These are phyloP conservation scores for Rhodotorula diobovata DNA, from an alignment of 768 basidiomycete species.

Conservation along the genomic window DNA sequence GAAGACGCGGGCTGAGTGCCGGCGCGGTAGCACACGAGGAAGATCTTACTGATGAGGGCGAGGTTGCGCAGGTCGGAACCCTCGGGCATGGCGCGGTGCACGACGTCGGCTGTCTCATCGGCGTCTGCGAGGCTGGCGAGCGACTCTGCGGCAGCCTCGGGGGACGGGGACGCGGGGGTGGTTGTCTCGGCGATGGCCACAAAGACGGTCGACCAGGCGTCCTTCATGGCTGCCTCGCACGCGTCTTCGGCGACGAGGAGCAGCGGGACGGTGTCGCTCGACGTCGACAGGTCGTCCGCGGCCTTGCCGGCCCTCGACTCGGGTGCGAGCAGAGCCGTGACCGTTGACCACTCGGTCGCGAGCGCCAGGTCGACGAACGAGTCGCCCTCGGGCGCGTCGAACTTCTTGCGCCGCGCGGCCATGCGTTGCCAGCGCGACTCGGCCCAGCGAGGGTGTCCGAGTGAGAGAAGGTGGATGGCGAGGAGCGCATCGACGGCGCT, in stretches of 20 bases:
- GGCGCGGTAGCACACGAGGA: slow-evolving; percentile 3
- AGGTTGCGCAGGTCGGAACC: slow-evolving; percentile 7
- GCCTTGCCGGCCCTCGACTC: background rate
- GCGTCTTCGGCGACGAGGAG: slow-evolving; percentile 28
- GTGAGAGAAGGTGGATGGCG: slow-evolving; percentile 21
- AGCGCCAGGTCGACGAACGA: slow-evolving; percentile 31
- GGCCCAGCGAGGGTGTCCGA: slow-evolving; percentile 16
- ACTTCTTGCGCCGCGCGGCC: slow-evolving; percentile 18
- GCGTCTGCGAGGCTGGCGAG: background rate
- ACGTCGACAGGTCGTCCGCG: background rate
- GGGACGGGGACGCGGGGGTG: background rate
- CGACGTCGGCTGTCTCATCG: slow-evolving; percentile 10
- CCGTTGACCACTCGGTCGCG: slow-evolving; percentile 12
- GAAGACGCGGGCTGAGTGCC: background rate
- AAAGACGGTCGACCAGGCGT: slow-evolving; percentile 23
- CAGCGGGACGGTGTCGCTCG: slow-evolving; percentile 34
- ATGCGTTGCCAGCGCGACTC: slow-evolving; percentile 21
- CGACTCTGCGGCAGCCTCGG: background rate
- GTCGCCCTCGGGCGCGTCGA: background rate
- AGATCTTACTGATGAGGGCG: slow-evolving; percentile 10
- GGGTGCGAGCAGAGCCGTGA: slow-evolving; percentile 1
- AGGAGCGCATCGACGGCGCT: slow-evolving; percentile 35
- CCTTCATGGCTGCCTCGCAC: slow-evolving; percentile 20
- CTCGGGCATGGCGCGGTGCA: slow-evolving; percentile 10
- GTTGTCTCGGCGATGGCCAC: slow-evolving; percentile 22